These are phyloP conservation scores for Sporothrix protearum DNA, from an alignment of 2,329 filamentous ascomycete species.

Conservation along the genomic window DNA sequence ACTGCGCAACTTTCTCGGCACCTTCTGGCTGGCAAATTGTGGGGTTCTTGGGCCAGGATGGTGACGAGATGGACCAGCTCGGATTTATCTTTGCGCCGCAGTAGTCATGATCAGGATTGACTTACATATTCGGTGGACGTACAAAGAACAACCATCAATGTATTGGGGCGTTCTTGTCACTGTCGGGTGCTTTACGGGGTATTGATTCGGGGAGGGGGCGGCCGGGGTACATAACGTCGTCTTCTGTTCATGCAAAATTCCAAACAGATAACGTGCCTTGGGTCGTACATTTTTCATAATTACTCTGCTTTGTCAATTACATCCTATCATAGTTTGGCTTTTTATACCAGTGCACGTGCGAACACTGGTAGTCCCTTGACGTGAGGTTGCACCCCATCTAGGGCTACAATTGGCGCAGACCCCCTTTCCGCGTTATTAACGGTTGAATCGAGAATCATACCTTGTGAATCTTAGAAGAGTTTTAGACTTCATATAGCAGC, in stretches of 20 bases:
- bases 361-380: background rate
- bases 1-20: constrained; percentile 47
- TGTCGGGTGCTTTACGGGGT: background rate
- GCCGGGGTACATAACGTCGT: background rate
- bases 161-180: background rate
- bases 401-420: background rate
- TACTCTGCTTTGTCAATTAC: too few relatives aligned
- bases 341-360: background rate
- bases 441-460: background rate
- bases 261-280: background rate
- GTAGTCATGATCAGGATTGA: too few relatives aligned
- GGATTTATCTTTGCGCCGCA: constrained; percentile 47
- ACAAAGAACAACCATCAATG: background rate
- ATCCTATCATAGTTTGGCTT: background rate
- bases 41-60: constrained; percentile 51
- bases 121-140: too few relatives aligned
- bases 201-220: background rate
- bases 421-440: background rate
- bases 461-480: background rate
- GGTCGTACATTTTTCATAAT: background rate
- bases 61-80: constrained; percentile 55
- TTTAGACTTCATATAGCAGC: background rate
- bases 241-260: background rate
- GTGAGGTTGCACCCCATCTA: background rate
- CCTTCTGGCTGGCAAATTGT: constrained; percentile 50